Percentiles rank a stretch among this genome's conserved stretches.
These are phyloP conservation scores for Dothistroma septosporum DNA, from an alignment of 2,329 filamentous ascomycete species.

Conservation along the genomic window DNA sequence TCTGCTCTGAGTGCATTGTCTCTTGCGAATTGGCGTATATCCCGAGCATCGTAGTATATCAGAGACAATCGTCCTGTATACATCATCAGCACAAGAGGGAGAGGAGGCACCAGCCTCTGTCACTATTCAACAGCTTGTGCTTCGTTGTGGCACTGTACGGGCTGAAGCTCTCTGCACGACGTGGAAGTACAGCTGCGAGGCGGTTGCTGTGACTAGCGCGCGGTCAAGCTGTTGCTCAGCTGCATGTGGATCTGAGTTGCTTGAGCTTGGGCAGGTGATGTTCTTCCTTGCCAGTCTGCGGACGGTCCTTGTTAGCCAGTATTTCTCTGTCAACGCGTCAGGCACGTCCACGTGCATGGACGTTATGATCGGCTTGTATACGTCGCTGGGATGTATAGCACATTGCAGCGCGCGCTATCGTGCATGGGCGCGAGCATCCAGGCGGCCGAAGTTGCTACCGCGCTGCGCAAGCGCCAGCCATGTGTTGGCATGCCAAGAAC, in stretches of 20 bases:
- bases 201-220: not conserved
- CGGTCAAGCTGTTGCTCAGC: not conserved
- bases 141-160: too few relatives aligned
- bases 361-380: too few relatives aligned
- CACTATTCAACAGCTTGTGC: too few relatives aligned
- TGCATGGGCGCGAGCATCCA: not conserved
- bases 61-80: not conserved
- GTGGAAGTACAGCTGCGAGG: too few relatives aligned
- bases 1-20: too few relatives aligned
- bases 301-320: not conserved
- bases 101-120: too few relatives aligned
- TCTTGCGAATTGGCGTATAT: not conserved
- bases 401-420: not conserved
- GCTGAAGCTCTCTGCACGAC: too few relatives aligned
- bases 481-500: not conserved
- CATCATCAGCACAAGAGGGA: not conserved
- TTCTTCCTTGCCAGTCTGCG: not conserved
- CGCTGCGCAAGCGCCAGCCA: not conserved
- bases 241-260: not conserved
- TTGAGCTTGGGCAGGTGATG: not conserved
- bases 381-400: not conserved
- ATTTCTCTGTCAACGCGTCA: too few relatives aligned
- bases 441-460: not conserved
- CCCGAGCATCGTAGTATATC: too few relatives aligned
- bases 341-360: too few relatives aligned